Percentiles rank a stretch among this genome's conserved stretches.
These are phyloP conservation scores for Ramularia endophylla DNA, from an alignment of 2,329 filamentous ascomycete species.

Conservation along the genomic window DNA sequence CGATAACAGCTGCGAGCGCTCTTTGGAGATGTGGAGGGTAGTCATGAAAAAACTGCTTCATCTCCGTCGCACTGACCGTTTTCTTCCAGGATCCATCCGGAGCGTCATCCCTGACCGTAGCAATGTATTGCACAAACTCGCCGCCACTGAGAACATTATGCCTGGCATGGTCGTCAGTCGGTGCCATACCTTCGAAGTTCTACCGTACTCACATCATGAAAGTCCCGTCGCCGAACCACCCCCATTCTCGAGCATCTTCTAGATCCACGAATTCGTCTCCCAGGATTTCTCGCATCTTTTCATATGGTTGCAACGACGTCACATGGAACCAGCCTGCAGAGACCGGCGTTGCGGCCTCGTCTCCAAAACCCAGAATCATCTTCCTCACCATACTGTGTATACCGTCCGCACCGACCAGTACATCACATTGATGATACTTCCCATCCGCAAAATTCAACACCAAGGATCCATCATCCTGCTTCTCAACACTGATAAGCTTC, in stretches of 20 bases:
- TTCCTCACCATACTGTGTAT: conserved; percentile 9
- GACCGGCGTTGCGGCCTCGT: conserved; percentile 9
- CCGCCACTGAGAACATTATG: conserved; percentile 11
- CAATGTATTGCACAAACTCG: conserved; percentile 9
- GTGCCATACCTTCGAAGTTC: no score
- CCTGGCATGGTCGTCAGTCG: no score
- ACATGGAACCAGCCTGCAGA: conserved; percentile 8
- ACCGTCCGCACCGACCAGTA: conserved; percentile 14
- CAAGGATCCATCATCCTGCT: conserved; percentile 3
- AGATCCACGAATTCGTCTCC: conserved; percentile 8
- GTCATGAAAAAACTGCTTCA: conserved; percentile 5
- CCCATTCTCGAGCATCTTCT: conserved; percentile 9
- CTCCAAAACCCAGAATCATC: conserved; percentile 8
- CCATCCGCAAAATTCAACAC: conserved; percentile 6
- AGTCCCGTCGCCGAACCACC: conserved; percentile 8
- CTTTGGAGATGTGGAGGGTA: conserved; percentile 8
- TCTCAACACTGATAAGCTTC: conserved; percentile 7
- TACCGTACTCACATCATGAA: conserved; percentile 10
- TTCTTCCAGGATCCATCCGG: conserved; percentile 9
- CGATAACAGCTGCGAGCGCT: conserved; percentile 4
- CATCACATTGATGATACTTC: conserved; percentile 3
- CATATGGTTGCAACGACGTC: conserved; percentile 12
- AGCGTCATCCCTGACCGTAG: conserved; percentile 4
- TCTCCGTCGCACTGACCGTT: conserved; percentile 2
- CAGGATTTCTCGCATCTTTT: conserved; percentile 6